Percentiles rank a stretch among this genome's conserved stretches.
phyloP scores from a whole-genome alignment of 768 basidiomycete genomes.

The Tylopilus sp. region DNA sequence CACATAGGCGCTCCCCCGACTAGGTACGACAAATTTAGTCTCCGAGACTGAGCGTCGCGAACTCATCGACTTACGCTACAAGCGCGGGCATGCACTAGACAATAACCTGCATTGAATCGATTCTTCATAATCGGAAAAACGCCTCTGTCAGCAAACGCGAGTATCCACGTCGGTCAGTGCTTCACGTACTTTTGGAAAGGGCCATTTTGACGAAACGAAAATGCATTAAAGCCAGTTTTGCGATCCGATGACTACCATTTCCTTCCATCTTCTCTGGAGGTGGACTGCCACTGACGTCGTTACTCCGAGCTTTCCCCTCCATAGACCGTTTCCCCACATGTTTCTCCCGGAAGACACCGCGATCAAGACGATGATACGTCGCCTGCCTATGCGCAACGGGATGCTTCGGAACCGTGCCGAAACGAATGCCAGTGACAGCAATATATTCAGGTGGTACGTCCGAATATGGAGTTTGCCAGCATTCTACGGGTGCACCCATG shows the following conservation, averaged over 20 bases:
- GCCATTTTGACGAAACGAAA: too few relatives aligned
- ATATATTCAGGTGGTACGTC: neutral
- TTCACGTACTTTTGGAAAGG: neutral
- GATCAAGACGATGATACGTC: neutral
- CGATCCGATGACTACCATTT: neutral
- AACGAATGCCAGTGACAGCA: neutral
- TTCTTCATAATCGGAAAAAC: too few relatives aligned
- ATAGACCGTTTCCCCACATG: neutral
- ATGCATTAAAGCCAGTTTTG: neutral
- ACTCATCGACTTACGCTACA: neutral
- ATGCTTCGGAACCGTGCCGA: neutral
- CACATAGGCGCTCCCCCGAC: too few relatives aligned
- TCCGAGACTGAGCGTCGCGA: neutral
- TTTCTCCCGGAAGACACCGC: neutral
- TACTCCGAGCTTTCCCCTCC: neutral
- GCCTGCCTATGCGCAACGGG: rapidly evolving
- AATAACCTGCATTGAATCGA: too few relatives aligned
- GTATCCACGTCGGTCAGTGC: too few relatives aligned
- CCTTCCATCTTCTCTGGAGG: neutral
- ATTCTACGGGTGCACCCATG: constrained; percentile 4
- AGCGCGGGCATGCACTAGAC: neutral
- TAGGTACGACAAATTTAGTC: neutral
- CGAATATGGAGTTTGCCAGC: neutral
- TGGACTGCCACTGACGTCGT: neutral
- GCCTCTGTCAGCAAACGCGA: neutral